Evolutionary conservation across 768 basidiomycete species (phyloP), one percentile per base, ranked within the genome.

Genomic region (Naganishia onofrii): DNA sequence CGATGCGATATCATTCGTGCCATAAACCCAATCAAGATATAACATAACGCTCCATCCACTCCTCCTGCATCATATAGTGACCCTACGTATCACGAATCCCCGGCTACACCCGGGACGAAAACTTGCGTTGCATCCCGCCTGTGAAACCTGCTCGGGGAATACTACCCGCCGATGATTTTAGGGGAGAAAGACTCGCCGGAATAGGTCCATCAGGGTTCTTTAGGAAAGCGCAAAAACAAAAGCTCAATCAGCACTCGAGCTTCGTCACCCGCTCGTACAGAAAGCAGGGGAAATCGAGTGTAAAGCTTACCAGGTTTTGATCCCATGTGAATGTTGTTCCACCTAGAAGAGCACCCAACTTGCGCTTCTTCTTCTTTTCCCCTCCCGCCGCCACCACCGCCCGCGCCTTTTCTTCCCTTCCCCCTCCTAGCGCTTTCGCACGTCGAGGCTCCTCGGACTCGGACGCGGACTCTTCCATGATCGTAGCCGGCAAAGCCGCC

Each of bases 321-420:
- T 63, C 60, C 60, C 60, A 63, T 21, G 60, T 63, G 21, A 63
- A 63, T 7, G 60, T 63, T 23, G 60, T 63, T 28, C 38, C 60
- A 34, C 60, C 60, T 28, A 63, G 17, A n/a, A 63, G 42, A 5
- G 60, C 60, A 29, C 60, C 60, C 42, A 63, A 44, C 26, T 63
- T 63, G 23, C 60, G 60, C 42, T 63, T 63, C 60, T 63, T 63
- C 60, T 63, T 63, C 38, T 63, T 63, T 26, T 63, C 60, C 54
- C 23, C 60, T 42, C 23, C 60, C 60, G 38, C 36, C 36, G 42
- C 48, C 48, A n/a, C n/a, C n/a, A n/a, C n/a, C n/a, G n/a, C n/a
- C n/a, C n/a, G n/a, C n/a, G 23, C n/a, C 42, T 44, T 63, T 2
- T 36, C 60, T 2, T 44, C 60, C 21, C 23, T 23, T 12, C 34